Percentiles rank a stretch among this genome's conserved stretches.
Conservation (phyloP, 305 asterid genomes). For the Fraxinus sp. region DNA sequence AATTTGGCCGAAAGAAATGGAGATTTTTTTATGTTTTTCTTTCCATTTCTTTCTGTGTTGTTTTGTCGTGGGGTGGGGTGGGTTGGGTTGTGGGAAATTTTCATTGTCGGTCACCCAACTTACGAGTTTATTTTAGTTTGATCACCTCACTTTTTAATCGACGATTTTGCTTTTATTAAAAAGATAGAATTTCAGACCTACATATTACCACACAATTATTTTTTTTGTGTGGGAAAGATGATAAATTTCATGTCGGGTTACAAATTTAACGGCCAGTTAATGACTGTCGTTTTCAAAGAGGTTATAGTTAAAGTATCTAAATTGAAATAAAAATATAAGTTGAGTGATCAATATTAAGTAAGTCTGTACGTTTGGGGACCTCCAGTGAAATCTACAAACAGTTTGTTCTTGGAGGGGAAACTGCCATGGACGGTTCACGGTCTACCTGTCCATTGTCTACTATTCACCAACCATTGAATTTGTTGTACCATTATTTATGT, state of each 20-base stretch:
- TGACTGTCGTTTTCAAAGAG: not conserved
- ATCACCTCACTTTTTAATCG: not conserved
- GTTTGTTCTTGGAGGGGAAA: not conserved
- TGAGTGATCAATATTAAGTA: not conserved
- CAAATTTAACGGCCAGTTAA: not conserved
- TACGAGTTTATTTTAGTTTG: not conserved
- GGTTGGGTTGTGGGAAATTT: slow-evolving; percentile 13
- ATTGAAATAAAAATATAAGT: not conserved
- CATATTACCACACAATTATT: not conserved
- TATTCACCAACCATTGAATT: not conserved
- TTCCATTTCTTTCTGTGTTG: not conserved
- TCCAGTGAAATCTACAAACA: not conserved
- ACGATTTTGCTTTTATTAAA: not conserved
- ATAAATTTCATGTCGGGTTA: not conserved
- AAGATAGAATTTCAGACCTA: not conserved
- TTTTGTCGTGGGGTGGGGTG: slow-evolving; percentile 2
- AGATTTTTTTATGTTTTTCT: not conserved
- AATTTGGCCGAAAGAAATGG: not conserved
- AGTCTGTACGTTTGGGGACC: not conserved
- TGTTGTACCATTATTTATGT: not conserved
- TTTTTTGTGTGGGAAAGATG: not conserved
- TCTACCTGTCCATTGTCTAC: not conserved
- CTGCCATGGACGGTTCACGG: not conserved
- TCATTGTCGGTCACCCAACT: slow-evolving; percentile 6
- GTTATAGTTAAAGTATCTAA: not conserved